Evolutionary conservation across 768 basidiomycete genomes (phyloP).

Genomic region (Clitopilus hobsonii): DNA sequence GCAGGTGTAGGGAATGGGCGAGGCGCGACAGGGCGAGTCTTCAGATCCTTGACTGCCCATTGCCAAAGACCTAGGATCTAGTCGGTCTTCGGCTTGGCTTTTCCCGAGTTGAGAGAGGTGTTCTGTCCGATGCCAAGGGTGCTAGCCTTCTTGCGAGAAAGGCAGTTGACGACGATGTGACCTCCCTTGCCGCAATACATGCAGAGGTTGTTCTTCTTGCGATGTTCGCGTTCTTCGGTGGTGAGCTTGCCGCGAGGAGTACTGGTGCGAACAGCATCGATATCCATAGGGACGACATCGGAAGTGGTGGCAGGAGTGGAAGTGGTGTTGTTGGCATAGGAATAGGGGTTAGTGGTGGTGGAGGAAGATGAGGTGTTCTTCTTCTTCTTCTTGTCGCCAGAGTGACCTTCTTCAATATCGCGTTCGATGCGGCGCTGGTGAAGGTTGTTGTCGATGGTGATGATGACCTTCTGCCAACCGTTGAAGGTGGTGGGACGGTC

Average conservation of each 20-base stretch:
- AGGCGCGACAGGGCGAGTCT: conserved; percentile 2
- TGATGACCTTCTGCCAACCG: conserved; percentile 12
- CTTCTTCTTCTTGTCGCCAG: conserved; percentile 3
- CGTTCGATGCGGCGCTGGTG: conserved; percentile 14
- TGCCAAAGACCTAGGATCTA: conserved; percentile 24
- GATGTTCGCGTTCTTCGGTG: conserved; percentile 18
- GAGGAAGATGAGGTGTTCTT: background rate
- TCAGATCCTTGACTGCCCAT: conserved; percentile 18
- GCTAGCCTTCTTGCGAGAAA: conserved; percentile 10
- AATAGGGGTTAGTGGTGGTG: background rate
- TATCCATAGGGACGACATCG: conserved; percentile 25
- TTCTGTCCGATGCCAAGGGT: conserved; percentile 5
- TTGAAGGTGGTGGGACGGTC: conserved; percentile 14
- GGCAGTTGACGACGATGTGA: conserved; percentile 24
- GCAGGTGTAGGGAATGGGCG: conserved; percentile 12
- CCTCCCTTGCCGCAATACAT: conserved; percentile 27
- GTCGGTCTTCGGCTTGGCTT: conserved; percentile 20
- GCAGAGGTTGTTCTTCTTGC: conserved; percentile 22
- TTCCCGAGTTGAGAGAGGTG: conserved; percentile 17
- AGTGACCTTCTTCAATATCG: conserved; percentile 1
- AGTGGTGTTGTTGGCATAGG: conserved; percentile 3
- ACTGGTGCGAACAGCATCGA: conserved; percentile 17
- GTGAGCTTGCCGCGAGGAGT: conserved; percentile 20
- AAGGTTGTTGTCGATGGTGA: conserved; percentile 21
- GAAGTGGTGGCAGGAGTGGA: conserved; percentile 9